Evolutionary conservation across 345 rosid species (phyloP), one percentile per base, ranked within the genome.

Genomic region (Salix koriyanagi): DNA sequence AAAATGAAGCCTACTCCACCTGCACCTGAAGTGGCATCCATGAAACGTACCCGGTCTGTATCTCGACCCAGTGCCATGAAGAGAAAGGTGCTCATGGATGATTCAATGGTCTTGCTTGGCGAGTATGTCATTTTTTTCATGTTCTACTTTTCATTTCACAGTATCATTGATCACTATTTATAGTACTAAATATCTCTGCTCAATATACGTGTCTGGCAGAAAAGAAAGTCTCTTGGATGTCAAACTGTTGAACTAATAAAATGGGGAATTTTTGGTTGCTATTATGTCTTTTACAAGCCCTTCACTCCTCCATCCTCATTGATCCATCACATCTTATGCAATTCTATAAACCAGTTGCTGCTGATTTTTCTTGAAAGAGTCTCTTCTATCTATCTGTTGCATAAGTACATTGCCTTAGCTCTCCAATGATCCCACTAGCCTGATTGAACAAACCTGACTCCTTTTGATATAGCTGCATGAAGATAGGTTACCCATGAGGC

Each of bases 41-140:
- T 78, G 67, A 96, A 96, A 80, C 96, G 97, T 66, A 23, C 74
- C 26, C 89, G 90, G 58, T 69, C 89, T 83, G 83, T 89, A 68
- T 81, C 90, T 14, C 91, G 90, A 61, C 74, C 91, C 74, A 87
- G 86, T 83, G 86, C 87, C 72, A 75, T 80, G 34, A 96, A 91
- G 90, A 91, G 98, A 87, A 96, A 96, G 90, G 94, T 91, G 85
- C 90, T 88, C 72, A 86, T 94, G 89, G 99, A 96, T 82, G 98
- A 96, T 77, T 79, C 85, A 19, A 91, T 94, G 98, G 98, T 94
- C 85, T 86, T 96, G 85, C 98, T 86, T 64, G 99, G 99, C 89
- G 97, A 96, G 99, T 96, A 94, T 82, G 99, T 89, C 65, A 68
- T 36, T 76, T 56, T 39, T 67, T 41, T 15, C 28, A 65, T 46